Conservation (phyloP, 106 monocot species). For the Ottelia alismoides region DNA sequence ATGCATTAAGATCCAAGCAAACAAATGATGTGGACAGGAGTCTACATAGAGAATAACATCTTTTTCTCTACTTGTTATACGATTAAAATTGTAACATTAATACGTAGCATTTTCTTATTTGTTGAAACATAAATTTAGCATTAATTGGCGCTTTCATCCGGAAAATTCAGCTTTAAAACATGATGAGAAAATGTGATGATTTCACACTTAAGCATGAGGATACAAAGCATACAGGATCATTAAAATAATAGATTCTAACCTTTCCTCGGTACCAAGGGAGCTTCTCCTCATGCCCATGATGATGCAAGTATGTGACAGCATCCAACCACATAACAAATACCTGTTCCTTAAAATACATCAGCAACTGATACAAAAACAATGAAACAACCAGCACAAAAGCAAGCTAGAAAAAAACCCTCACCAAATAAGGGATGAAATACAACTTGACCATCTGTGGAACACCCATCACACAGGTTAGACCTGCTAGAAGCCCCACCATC, state of each 20-base stretch:
- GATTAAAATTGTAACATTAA: too few species aligned
- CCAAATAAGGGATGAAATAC: slow-evolving; percentile 53
- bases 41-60: background rate
- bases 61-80: too few species aligned
- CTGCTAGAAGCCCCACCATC: slow-evolving; percentile 41
- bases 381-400: background rate
- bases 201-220: too few species aligned
- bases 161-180: too few species aligned
- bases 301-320: slow-evolving; percentile 54
- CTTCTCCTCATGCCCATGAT: slow-evolving; percentile 48
- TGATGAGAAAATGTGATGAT: background rate
- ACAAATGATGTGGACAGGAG: too few species aligned
- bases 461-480: slow-evolving; percentile 26
- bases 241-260: slow-evolving; percentile 24
- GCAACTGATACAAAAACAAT: background rate
- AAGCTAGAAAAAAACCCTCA: slow-evolving; percentile 18
- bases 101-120: too few species aligned
- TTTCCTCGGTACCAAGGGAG: slow-evolving; percentile 65
- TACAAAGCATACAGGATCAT: too few species aligned
- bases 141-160: too few species aligned
- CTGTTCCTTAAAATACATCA: slow-evolving; percentile 12
- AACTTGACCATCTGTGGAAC: slow-evolving; percentile 45
- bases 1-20: too few species aligned
- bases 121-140: too few species aligned
- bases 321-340: slow-evolving; percentile 60